Percentiles rank a stretch among this genome's conserved stretches.
phyloP scores from a whole-genome alignment of 2,329 filamentous ascomycete genomes.

The Phyllosticta citriasiana region DNA sequence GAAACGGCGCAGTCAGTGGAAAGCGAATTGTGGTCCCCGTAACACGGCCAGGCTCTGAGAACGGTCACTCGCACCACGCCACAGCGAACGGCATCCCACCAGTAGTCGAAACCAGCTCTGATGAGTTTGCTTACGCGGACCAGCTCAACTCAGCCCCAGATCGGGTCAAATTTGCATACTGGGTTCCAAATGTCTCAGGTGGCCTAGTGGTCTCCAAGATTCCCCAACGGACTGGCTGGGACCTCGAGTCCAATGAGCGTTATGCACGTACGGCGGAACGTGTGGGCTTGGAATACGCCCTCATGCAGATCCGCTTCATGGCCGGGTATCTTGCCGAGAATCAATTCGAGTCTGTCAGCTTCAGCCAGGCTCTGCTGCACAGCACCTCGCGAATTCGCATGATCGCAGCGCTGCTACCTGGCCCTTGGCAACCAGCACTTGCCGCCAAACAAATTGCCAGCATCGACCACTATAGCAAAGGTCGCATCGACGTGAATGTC shows the following conservation, averaged over 20 bases:
- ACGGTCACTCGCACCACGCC: background rate
- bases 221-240: slow-evolving; percentile 40
- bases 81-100: background rate
- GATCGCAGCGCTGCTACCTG: slow-evolving; percentile 43
- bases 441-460: slow-evolving; percentile 45
- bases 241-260: slow-evolving; percentile 37
- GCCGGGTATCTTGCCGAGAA: slow-evolving; percentile 39
- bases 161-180: slow-evolving; percentile 41
- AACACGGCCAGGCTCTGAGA: background rate
- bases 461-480: slow-evolving; percentile 44
- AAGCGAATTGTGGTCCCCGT: slow-evolving; percentile 54
- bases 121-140: slow-evolving; percentile 20
- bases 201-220: slow-evolving; percentile 45
- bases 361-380: slow-evolving; percentile 41
- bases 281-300: slow-evolving; percentile 42
- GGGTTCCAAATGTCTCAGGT: slow-evolving; percentile 46
- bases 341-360: slow-evolving; percentile 44
- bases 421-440: slow-evolving; percentile 42
- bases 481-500: slow-evolving; percentile 43
- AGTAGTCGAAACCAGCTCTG: background rate
- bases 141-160: slow-evolving; percentile 34
- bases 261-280: slow-evolving; percentile 42
- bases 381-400: slow-evolving; percentile 40
- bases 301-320: slow-evolving; percentile 45
- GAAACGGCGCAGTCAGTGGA: slow-evolving; percentile 56